phyloP scores from a whole-genome alignment of 2,329 filamentous ascomycete species.

The Macrophomina phaseolina region DNA sequence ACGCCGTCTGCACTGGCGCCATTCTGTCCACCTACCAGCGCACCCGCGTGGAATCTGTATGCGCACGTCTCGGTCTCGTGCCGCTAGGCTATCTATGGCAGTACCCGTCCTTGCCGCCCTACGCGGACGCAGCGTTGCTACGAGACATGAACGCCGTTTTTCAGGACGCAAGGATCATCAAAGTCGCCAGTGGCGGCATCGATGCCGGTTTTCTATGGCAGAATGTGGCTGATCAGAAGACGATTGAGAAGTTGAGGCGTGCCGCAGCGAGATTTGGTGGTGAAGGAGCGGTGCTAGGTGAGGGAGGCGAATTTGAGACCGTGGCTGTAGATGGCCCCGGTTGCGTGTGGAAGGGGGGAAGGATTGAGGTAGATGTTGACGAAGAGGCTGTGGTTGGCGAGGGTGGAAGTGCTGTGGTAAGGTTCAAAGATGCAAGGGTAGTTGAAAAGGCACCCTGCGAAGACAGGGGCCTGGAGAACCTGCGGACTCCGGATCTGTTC shows the following conservation, averaged over 20 bases:
- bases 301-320: slow-evolving; percentile 97
- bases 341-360: slow-evolving; percentile 71
- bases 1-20: slow-evolving; percentile 87
- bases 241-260: slow-evolving; percentile 56
- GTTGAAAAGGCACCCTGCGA: slow-evolving; percentile 49
- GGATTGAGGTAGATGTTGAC: slow-evolving; percentile 67
- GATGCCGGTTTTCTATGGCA: slow-evolving; percentile 82
- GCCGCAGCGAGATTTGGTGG: slow-evolving; percentile 72
- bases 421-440: slow-evolving; percentile 64
- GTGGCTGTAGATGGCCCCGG: slow-evolving; percentile 81
- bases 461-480: slow-evolving; percentile 33
- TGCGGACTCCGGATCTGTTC: slow-evolving; percentile 68
- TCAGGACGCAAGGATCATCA: slow-evolving; percentile 89
- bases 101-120: slow-evolving; percentile 73
- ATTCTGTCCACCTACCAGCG: slow-evolving; percentile 96
- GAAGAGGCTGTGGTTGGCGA: slow-evolving; percentile 69
- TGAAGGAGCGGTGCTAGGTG: slow-evolving; percentile 78
- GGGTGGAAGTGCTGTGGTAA: slow-evolving; percentile 78
- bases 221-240: slow-evolving; percentile 67
- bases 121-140: slow-evolving; percentile 62
- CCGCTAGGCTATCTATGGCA: slow-evolving; percentile 93
- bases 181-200: slow-evolving; percentile 89
- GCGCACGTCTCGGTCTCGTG: slow-evolving; percentile 77
- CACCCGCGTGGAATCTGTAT: slow-evolving; percentile 92
- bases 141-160: slow-evolving; percentile 79